phyloP scores from a whole-genome alignment of 495 filamentous ascomycete species.

The Daldinia bambusicola region DNA sequence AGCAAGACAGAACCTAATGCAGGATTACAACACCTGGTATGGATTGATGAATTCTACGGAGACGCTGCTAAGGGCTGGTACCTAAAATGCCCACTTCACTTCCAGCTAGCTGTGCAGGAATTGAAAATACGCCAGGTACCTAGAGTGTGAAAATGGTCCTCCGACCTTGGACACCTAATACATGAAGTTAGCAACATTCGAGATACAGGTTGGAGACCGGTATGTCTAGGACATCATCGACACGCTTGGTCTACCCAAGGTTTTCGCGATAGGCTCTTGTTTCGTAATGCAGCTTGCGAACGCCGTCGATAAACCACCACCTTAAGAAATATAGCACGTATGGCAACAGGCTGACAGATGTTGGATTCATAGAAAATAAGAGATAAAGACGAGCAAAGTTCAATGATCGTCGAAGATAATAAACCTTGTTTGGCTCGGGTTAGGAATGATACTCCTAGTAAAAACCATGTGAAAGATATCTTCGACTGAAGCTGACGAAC shows the following conservation, averaged over 20 bases:
- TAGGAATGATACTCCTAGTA: not conserved
- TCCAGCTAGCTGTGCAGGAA: not conserved
- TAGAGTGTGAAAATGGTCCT: too few relatives aligned
- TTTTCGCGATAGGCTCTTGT: not conserved
- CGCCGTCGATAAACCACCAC: not conserved
- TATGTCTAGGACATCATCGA: not conserved
- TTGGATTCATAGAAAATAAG: not conserved
- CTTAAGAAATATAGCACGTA: not conserved
- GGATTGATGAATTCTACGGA: too few relatives aligned
- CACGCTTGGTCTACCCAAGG: not conserved
- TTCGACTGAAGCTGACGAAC: conserved; percentile 23
- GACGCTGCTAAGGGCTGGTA: too few relatives aligned
- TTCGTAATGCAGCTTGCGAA: not conserved
- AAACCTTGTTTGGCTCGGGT: conserved; percentile 11
- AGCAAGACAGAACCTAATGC: too few relatives aligned
- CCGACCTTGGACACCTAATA: too few relatives aligned
- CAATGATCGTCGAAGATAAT: not conserved
- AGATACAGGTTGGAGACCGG: not conserved
- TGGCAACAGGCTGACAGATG: not conserved
- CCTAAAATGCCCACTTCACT: too few relatives aligned
- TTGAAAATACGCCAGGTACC: not conserved
- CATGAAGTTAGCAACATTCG: not conserved
- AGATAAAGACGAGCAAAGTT: conserved; percentile 16
- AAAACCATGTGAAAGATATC: conserved; percentile 19
- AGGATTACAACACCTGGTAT: too few relatives aligned